These are phyloP conservation scores for Penicillium sclerotiorum DNA, from an alignment of 2,329 filamentous ascomycete genomes.

Conservation along the genomic window DNA sequence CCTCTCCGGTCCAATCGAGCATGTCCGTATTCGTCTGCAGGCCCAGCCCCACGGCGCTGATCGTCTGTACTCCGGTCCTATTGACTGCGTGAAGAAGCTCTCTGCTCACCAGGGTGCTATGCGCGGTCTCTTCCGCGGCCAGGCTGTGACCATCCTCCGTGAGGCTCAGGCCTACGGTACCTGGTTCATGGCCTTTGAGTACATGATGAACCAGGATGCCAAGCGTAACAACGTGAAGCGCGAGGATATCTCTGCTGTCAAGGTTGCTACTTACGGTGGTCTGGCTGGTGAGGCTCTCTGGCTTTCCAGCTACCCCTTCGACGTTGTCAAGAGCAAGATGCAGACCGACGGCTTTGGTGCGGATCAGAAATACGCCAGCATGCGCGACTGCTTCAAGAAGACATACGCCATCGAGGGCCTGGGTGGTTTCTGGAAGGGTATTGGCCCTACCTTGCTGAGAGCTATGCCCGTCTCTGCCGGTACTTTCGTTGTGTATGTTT, in stretches of 20 bases:
- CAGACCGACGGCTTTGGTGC: constrained; percentile 89
- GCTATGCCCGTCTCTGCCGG: constrained; percentile 97
- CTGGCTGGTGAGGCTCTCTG: constrained; percentile 92
- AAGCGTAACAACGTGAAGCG: constrained; percentile 74
- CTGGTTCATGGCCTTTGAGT: constrained; percentile 96
- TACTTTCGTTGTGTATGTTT: constrained; percentile 79
- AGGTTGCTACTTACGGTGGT: constrained; percentile 90
- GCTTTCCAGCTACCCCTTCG: constrained; percentile 91
- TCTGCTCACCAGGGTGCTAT: constrained; percentile 68
- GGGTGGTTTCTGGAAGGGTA: constrained; percentile 90
- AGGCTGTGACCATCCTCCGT: constrained; percentile 79
- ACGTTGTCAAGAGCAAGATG: constrained; percentile 99
- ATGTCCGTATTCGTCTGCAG: constrained; percentile 93
- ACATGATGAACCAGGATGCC: constrained; percentile 89
- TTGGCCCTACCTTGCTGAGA: constrained; percentile 85
- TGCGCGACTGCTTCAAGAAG: constrained; percentile 87
- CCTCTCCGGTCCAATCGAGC: constrained; percentile 90
- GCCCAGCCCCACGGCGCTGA: constrained; percentile 87
- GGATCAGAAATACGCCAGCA: constrained; percentile 71
- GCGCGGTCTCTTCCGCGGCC: constrained; percentile 80
- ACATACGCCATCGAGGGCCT: constrained; percentile 76
- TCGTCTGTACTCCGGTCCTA: constrained; percentile 77
- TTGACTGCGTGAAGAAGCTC: constrained; percentile 90
- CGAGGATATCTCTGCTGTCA: constrained; percentile 76
- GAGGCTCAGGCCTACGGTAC: constrained; percentile 94